Evolutionary conservation across 257 asterid genomes (phyloP).

Genomic region (Avicennia marina): DNA sequence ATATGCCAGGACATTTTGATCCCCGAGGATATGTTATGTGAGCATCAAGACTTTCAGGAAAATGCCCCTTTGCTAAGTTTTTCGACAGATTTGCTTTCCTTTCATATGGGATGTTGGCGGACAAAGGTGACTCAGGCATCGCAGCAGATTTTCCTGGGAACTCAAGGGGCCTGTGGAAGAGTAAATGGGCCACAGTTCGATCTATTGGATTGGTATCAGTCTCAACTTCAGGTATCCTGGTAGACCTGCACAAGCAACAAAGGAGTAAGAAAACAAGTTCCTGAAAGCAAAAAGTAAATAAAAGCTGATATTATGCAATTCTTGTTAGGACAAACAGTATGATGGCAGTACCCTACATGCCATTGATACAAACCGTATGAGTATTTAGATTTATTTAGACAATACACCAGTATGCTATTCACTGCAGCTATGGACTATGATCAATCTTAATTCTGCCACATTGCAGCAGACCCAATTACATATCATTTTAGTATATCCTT

Average conservation of each 20-base stretch:
- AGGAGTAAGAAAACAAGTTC: too few relatives aligned
- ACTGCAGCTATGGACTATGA: too few relatives aligned
- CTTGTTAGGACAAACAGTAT: too few relatives aligned
- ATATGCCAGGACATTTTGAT: slow-evolving; percentile 31
- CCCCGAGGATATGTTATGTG: slow-evolving; percentile 35
- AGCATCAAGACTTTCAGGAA: slow-evolving; percentile 30
- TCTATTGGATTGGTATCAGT: slow-evolving; percentile 81
- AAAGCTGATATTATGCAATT: too few relatives aligned
- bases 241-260: slow-evolving; percentile 66
- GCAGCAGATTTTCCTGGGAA: slow-evolving; percentile 45
- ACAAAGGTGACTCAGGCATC: slow-evolving; percentile 43
- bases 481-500: too few relatives aligned
- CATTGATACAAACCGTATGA: too few relatives aligned
- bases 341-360: too few relatives aligned
- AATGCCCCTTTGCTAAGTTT: slow-evolving; percentile 22
- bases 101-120: slow-evolving; percentile 37
- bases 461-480: too few relatives aligned
- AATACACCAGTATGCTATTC: too few relatives aligned
- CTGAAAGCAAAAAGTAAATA: too few relatives aligned
- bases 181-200: slow-evolving; percentile 80
- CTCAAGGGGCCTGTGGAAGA: slow-evolving; percentile 65
- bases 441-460: too few relatives aligned
- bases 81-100: slow-evolving; percentile 28
- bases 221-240: slow-evolving; percentile 51
- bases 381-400: too few relatives aligned